Percentiles rank a stretch among this genome's conserved stretches.
Evolutionary conservation across 148 eudicot species (phyloP).

Genomic region (Rhododendron kiyosumense): DNA sequence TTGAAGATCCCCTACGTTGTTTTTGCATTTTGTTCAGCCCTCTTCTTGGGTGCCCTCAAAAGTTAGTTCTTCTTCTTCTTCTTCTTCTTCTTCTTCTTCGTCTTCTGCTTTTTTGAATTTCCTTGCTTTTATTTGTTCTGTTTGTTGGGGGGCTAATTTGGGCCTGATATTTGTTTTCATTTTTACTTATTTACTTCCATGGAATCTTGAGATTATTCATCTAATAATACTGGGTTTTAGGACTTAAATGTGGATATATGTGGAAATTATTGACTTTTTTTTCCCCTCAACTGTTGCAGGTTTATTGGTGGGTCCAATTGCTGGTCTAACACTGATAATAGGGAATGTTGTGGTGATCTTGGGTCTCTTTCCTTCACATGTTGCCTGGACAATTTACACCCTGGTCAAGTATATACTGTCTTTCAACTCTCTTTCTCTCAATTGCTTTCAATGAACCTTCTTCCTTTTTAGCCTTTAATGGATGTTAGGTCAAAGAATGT

Average conservation of each 20-base stretch:
- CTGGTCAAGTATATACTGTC: constrained; percentile 54
- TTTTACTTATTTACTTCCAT: neutral
- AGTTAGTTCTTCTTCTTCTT: constrained; percentile 32
- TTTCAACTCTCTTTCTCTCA: neutral
- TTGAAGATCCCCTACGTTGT: constrained; percentile 58
- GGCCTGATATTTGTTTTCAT: neutral
- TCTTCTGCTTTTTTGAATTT: neutral
- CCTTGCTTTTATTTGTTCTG: neutral
- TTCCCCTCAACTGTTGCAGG: constrained; percentile 32
- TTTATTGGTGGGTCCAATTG: constrained; percentile 87
- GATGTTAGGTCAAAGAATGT: neutral
- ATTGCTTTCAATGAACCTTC: neutral
- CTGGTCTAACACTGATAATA: constrained; percentile 60
- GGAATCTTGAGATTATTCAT: neutral
- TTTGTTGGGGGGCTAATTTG: neutral
- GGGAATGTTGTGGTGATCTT: constrained; percentile 82
- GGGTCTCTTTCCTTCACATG: constrained; percentile 76
- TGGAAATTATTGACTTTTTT: neutral
- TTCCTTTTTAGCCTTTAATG: neutral
- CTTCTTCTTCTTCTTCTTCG: too few species aligned
- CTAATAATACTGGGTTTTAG: neutral
- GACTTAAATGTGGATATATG: neutral
- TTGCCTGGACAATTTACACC: constrained; percentile 77
- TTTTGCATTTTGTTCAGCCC: constrained; percentile 69
- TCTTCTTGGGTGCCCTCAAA: constrained; percentile 77